Evolutionary conservation across 2,329 filamentous ascomycete species (phyloP).

Genomic region (Gaeumannomyces sp.): DNA sequence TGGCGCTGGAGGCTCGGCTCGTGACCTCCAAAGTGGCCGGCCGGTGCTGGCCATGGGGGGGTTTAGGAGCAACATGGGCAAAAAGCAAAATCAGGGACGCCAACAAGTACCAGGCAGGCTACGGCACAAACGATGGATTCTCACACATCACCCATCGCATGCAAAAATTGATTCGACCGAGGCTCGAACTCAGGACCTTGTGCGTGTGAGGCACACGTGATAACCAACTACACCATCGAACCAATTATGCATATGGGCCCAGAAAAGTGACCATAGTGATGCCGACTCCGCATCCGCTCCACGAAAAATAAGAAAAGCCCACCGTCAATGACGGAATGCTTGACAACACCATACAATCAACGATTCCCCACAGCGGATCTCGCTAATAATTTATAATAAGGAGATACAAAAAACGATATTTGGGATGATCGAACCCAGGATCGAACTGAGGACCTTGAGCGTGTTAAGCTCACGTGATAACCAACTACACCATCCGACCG

Average conservation of each 20-base stretch:
- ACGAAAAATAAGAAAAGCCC: neutral
- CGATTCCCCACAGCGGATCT: neutral
- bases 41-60: too few species aligned
- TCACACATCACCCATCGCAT: too few species aligned
- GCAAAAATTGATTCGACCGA: slow-evolving; percentile 1
- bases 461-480: slow-evolving; percentile 6
- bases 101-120: too few species aligned
- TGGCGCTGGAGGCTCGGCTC: too few species aligned
- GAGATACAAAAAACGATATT: neutral
- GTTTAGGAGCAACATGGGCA: too few species aligned
- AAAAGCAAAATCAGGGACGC: too few species aligned
- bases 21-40: too few species aligned
- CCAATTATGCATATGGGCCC: neutral
- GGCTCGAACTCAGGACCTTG: slow-evolving; percentile 1
- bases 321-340: neutral
- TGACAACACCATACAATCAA: neutral
- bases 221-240: slow-evolving; percentile 2
- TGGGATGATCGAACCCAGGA: slow-evolving; percentile 4
- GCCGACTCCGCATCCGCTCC: neutral
- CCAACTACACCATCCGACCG: slow-evolving; percentile 4
- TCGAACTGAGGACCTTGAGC: slow-evolving; percentile 5
- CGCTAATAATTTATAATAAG: too few species aligned
- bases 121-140: too few species aligned
- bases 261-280: neutral
- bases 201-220: slow-evolving; percentile 1